Evolutionary conservation across 192 early-diverging fungal species (phyloP).

Genomic region (Backusella westeae): DNA sequence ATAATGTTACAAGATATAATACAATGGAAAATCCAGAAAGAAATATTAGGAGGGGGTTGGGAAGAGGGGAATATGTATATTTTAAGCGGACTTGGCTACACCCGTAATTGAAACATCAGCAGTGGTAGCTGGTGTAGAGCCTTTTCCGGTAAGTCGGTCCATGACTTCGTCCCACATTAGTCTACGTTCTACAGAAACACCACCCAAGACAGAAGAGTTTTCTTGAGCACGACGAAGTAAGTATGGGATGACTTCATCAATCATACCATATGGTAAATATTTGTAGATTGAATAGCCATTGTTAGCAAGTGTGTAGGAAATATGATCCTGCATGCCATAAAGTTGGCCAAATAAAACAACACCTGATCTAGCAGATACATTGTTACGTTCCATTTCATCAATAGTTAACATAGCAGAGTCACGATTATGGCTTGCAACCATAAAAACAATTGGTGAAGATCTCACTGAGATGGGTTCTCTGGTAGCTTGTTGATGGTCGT

Average conservation of each 20-base stretch:
- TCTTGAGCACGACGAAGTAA: slow-evolving; percentile 92
- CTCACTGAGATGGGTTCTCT: slow-evolving; percentile 22
- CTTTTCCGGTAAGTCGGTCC: slow-evolving; percentile 30
- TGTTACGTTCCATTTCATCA: slow-evolving; percentile 57
- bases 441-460: slow-evolving; percentile 61
- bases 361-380: slow-evolving; percentile 52
- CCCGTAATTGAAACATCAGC: not conserved
- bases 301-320: slow-evolving; percentile 77
- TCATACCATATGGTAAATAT: slow-evolving; percentile 90
- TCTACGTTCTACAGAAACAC: slow-evolving; percentile 55
- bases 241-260: slow-evolving; percentile 91
- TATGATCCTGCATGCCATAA: slow-evolving; percentile 91
- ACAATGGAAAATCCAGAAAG: slow-evolving; percentile 6
- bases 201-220: slow-evolving; percentile 79
- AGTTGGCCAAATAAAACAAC: slow-evolving; percentile 91
- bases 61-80: not conserved
- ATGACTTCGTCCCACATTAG: slow-evolving; percentile 61
- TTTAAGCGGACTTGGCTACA: not conserved
- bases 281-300: slow-evolving; percentile 83
- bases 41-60: not conserved
- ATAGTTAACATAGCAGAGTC: slow-evolving; percentile 66
- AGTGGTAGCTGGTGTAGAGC: not conserved
- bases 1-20: slow-evolving; percentile 6
- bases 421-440: slow-evolving; percentile 90
- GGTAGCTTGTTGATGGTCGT: slow-evolving; percentile 30